phyloP scores from a whole-genome alignment of 805 yeast species.

The Dipodascus albidus region DNA sequence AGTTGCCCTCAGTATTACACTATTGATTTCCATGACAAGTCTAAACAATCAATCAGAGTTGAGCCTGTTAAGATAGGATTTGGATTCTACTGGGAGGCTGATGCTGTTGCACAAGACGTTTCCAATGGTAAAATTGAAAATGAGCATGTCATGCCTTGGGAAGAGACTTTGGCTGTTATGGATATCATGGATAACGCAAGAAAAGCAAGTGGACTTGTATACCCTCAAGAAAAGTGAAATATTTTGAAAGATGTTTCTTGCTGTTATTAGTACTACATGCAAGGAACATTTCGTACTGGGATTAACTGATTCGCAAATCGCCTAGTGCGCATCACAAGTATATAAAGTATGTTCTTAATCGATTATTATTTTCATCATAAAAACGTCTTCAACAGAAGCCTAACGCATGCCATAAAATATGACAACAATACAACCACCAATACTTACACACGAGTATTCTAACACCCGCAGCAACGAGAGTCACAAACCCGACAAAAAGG shows the following conservation, averaged over 20 bases:
- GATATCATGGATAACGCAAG: neutral
- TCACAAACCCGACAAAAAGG: conserved; percentile 20
- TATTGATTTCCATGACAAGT: neutral
- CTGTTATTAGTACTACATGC: no score
- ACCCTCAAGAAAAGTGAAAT: neutral
- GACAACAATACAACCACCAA: conserved; percentile 2
- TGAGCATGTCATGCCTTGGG: neutral
- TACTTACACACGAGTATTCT: conserved; percentile 4
- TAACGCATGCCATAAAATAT: conserved; percentile 4
- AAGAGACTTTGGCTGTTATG: conserved; percentile 2
- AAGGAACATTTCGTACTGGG: no score
- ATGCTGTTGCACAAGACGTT: neutral
- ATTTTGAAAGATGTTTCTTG: no score
- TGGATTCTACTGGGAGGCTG: neutral
- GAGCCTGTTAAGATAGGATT: neutral
- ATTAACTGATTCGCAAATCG: no score
- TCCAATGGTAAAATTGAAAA: neutral
- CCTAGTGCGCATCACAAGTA: no score
- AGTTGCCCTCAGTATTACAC: neutral
- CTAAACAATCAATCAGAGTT: neutral
- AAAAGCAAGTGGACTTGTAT: neutral
- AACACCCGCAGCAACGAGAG: conserved; percentile 15
- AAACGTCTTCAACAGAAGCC: neutral
- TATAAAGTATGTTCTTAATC: no score
- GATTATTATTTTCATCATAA: neutral